phyloP scores from a whole-genome alignment of 1,139 yeast species.

The Geotrichum europaeum region DNA sequence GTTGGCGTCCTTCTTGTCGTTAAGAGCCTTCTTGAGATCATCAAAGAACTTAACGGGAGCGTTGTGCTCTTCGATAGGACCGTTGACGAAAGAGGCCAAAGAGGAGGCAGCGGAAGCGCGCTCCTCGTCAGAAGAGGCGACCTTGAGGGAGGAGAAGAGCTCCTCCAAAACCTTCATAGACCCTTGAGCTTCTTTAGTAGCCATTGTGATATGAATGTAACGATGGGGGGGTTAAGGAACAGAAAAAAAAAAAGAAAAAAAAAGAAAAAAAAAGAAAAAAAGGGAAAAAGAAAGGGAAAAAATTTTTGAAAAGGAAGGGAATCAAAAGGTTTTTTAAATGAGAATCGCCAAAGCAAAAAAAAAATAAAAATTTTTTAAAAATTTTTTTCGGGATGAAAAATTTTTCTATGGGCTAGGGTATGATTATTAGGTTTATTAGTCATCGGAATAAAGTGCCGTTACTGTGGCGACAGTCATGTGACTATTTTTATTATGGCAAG shows the following conservation, averaged over 20 bases:
- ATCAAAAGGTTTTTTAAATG: neutral
- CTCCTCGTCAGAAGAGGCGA: slow-evolving; percentile 71
- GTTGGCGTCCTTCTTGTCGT: slow-evolving; percentile 67
- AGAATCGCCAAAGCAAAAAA: neutral
- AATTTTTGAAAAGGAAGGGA: neutral
- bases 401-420: neutral
- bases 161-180: slow-evolving; percentile 72
- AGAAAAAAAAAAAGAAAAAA: neutral
- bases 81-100: slow-evolving; percentile 90
- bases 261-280: neutral
- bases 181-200: slow-evolving; percentile 28
- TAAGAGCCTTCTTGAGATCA: slow-evolving; percentile 68
- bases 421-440: neutral
- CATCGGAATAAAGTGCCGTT: neutral
- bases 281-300: neutral
- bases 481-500: neutral
- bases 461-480: neutral
- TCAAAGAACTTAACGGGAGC: slow-evolving; percentile 86
- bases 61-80: slow-evolving; percentile 97
- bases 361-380: slow-evolving; percentile 3
- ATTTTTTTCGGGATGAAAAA: neutral
- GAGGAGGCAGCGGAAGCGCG: slow-evolving; percentile 83
- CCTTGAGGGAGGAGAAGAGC: slow-evolving; percentile 85
- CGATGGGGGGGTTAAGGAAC: neutral
- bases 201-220: slow-evolving; percentile 18